Base-by-base conservation (phyloP, 176 grass and related monocot species). In the Phyllostachys edulis region DNA sequence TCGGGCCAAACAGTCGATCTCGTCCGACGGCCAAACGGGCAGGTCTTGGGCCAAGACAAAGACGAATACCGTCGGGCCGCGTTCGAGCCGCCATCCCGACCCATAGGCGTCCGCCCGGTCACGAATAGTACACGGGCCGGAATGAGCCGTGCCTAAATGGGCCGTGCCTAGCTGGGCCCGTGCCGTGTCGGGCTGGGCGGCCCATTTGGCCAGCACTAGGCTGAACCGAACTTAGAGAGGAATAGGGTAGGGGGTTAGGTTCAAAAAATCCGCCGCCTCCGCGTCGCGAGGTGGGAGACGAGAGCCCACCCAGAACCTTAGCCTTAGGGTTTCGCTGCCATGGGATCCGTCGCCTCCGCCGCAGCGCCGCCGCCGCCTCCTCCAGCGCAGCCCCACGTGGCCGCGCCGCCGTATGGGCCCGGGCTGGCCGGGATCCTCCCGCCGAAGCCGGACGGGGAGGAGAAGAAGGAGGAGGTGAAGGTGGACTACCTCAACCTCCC, bases 401-500 rank as follows among this genome's bases (percentile, higher is more conserved):
- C 50, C 12, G 49, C 86, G 17, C 85, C 80, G 60, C 83, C 87
- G 41, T 85, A 91, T 52, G 94, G 88, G 16, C 41, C 47, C 16
- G 96, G 96, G n/a, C 89, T 95, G 73, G 93, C 96, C 9, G 85
- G 79, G 4, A 82, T 94, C 57, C 91, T 95, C n/a, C 96, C 89
- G 42, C 89, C 77, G 77, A 92, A 72, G 85, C 34, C 79, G 59
- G 80, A 92, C 11, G 93, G 79, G 44, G 88, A 92, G 9, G 72
- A 67, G 67, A 69, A 76, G 77, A 73, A 73, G 65, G 76, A 84
- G 85, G 66, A 72, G 81, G 79, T 85, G 89, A 96, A 96, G 81
- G 96, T 90, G 47, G 96, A 95, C 93, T 98, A 95, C 88, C 84
- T 95, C 83, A 95, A 95, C 61, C 93, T 98, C 9, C 96, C 96